Evolutionary conservation across 257 asterid species (phyloP), one percentile per base, ranked within the genome.

Genomic region (Nicotiana tomentosiformis): DNA sequence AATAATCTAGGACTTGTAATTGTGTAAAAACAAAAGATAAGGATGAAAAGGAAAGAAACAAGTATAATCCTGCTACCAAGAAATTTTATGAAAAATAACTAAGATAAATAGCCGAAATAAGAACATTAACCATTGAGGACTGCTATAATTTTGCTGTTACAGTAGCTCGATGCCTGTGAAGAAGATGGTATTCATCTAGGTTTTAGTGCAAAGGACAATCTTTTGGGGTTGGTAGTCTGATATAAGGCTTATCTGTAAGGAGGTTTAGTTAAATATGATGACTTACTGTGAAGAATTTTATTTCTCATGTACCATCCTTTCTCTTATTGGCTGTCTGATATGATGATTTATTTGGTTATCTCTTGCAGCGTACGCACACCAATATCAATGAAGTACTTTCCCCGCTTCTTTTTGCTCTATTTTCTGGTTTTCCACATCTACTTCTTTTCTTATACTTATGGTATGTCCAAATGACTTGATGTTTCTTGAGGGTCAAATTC

Each of bases 331-430:
- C 49, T 43, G 3, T 43, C 49, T 43, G 49, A 43, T 43, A 43
- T 43, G 49, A 43, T 85, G n/a, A 74, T 62, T 67, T 80, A 85
- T 76, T 86, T 86, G 85, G 86, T 84, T 30, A 53, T 88, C 79
- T 84, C 82, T 84, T 94, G 95, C 99, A 96, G 99, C 87, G 99
- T 96, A 80, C 95, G 99, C 77, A 96, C 99, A 10, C 99, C 99
- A 82, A 89, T 96, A 89, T 96, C 99, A 57, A 94, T 94, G 99
- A 96, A 96, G 93, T 96, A 94, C 91, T 96, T 94, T 85, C 99
- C 99, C 60, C 99, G 98, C 87, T 96, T 96, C 97, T 96, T 96
- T 86, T 88, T 96, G 85, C 98, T 96, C 85, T 96, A 96, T 87
- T 96, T 96, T 85, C 91, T 96, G 86, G 98, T 96, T 88, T 96